Percentiles rank a stretch among this genome's conserved stretches.
Evolutionary conservation across 2,329 filamentous ascomycete species (phyloP).

Genomic region (Phyllosticta capitalensis): DNA sequence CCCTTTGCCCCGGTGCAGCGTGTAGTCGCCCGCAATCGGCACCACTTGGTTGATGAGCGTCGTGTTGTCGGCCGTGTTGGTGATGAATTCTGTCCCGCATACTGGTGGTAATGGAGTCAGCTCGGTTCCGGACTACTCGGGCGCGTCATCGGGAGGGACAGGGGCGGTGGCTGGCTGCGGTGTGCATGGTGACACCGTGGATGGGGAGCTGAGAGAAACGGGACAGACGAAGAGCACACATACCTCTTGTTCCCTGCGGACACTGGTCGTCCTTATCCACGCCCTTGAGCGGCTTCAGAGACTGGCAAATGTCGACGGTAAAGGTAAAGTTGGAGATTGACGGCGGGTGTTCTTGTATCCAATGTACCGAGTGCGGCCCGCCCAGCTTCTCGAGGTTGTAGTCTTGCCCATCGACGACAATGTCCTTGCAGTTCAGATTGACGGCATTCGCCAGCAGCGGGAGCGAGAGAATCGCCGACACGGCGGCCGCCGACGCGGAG

Average conservation of each 20-base stretch:
- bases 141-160: not conserved
- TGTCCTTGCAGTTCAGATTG: conserved; percentile 53
- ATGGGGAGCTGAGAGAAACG: not conserved
- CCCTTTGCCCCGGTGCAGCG: conserved; percentile 29
- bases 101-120: conserved; percentile 40
- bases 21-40: conserved; percentile 59
- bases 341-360: conserved; percentile 37
- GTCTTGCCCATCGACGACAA: conserved; percentile 47
- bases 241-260: conserved; percentile 59
- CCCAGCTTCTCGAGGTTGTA: conserved; percentile 57
- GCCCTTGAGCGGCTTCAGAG: conserved; percentile 53
- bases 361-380: conserved; percentile 61
- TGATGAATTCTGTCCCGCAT: conserved; percentile 60
- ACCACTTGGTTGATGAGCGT: conserved; percentile 49
- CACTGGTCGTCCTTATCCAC: conserved; percentile 51
- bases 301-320: conserved; percentile 66
- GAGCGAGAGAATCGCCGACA: conserved; percentile 17
- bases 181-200: not conserved
- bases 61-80: conserved; percentile 39
- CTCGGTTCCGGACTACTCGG: not conserved
- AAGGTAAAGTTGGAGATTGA: conserved; percentile 65
- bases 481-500: not conserved
- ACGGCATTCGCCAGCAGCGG: conserved; percentile 28
- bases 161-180: not conserved
- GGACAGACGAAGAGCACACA: conserved; percentile 12